phyloP scores from a whole-genome alignment of 2,329 filamentous ascomycete genomes.

The Emergomyces orientalis region DNA sequence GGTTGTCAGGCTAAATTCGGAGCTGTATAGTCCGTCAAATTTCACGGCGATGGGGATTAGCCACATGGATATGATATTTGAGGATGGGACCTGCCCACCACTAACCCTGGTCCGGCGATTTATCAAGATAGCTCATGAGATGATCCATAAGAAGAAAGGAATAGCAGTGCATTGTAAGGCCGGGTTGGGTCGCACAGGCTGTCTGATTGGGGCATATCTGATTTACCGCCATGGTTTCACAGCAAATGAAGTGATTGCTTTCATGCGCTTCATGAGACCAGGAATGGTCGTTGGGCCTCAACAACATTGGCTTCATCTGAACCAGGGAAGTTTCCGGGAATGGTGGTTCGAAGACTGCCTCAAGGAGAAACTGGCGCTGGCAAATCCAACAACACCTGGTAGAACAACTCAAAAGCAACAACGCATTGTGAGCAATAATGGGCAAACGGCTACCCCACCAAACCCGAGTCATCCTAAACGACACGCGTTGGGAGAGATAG shows the following conservation, averaged over 20 bases:
- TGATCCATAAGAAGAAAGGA: slow-evolving; percentile 81
- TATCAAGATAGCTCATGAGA: slow-evolving; percentile 87
- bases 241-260: slow-evolving; percentile 92
- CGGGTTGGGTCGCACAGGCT: slow-evolving; percentile 87
- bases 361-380: slow-evolving; percentile 61
- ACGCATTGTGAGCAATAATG: slow-evolving; percentile 52
- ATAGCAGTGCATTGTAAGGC: slow-evolving; percentile 99
- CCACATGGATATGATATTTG: slow-evolving; percentile 98
- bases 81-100: slow-evolving; percentile 91
- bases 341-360: slow-evolving; percentile 82
- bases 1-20: slow-evolving; percentile 90
- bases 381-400: slow-evolving; percentile 47
- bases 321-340: slow-evolving; percentile 93
- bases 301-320: slow-evolving; percentile 97
- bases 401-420: slow-evolving; percentile 50
- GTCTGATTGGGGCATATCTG: slow-evolving; percentile 91
- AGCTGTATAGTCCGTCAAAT: slow-evolving; percentile 92
- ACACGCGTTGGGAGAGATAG: slow-evolving; percentile 86
- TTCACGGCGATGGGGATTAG: slow-evolving; percentile 92
- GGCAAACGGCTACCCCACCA: slow-evolving; percentile 72
- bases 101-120: slow-evolving; percentile 86
- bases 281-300: slow-evolving; percentile 98
- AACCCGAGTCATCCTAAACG: slow-evolving; percentile 67
- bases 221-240: slow-evolving; percentile 98
- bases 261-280: slow-evolving; percentile 98